Percentiles rank a stretch among this genome's conserved stretches.
Evolutionary conservation across 2,329 filamentous ascomycete species (phyloP).

Genomic region (Fusarium veterinarium): DNA sequence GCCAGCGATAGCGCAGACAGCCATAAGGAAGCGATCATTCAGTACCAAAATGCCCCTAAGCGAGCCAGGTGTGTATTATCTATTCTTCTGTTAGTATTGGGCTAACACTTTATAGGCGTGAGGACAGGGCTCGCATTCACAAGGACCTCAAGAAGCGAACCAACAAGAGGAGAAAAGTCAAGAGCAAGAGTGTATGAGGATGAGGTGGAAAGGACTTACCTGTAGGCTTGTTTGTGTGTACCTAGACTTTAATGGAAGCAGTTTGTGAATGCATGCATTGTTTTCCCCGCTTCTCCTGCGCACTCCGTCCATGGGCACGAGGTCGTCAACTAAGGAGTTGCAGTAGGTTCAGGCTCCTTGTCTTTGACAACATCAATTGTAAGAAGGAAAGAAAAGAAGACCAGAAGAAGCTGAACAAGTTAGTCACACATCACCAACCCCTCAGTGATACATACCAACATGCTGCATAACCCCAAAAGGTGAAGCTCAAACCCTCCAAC

Average conservation of each 20-base stretch:
- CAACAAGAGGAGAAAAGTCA: background rate
- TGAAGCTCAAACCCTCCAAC: conserved; percentile 48
- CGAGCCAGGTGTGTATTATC: background rate
- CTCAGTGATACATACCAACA: conserved; percentile 24
- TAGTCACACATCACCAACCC: background rate
- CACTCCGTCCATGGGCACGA: background rate
- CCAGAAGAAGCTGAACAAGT: conserved; percentile 34
- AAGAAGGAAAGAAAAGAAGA: conserved; percentile 41
- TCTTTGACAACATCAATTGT: conserved; percentile 38
- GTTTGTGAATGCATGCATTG: background rate
- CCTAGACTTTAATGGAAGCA: background rate
- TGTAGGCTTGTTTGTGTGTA: background rate
- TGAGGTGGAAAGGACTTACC: background rate
- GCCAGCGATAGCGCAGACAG: background rate
- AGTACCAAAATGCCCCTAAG: background rate
- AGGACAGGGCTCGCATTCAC: background rate
- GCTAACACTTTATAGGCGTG: background rate
- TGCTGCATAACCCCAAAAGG: conserved; percentile 31
- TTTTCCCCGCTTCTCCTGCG: background rate
- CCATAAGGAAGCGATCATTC: background rate
- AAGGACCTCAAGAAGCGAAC: background rate
- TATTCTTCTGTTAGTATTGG: background rate
- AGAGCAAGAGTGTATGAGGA: background rate
- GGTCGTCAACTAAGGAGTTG: background rate
- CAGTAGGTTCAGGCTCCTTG: background rate